Percentiles rank a stretch among this genome's conserved stretches.
These are phyloP conservation scores for Fusarium hostae DNA, from an alignment of 2,329 filamentous ascomycete species.

Conservation along the genomic window DNA sequence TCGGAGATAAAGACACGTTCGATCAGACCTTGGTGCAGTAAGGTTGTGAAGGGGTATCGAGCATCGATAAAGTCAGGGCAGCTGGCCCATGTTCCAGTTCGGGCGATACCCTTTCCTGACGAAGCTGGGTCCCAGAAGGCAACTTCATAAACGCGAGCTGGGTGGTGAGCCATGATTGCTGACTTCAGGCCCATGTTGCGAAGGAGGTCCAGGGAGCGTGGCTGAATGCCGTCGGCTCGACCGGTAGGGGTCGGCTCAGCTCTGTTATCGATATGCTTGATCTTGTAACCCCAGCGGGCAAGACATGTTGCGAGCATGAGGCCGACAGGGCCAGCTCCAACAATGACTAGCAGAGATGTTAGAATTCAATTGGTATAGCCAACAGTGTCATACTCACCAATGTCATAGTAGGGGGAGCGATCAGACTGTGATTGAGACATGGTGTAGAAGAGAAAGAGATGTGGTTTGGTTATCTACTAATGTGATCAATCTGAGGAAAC, in stretches of 20 bases:
- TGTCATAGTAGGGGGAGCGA: conserved; percentile 55
- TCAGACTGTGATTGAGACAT: conserved; percentile 35
- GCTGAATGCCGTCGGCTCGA: conserved; percentile 91
- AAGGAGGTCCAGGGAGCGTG: conserved; percentile 85
- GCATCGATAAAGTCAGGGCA: conserved; percentile 86
- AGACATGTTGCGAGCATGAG: conserved; percentile 89
- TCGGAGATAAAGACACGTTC: conserved; percentile 77
- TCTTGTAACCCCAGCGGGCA: conserved; percentile 91
- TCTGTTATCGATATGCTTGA: conserved; percentile 94
- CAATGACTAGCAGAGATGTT: conserved; percentile 70
- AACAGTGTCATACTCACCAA: conserved; percentile 49
- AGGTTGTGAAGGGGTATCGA: conserved; percentile 75
- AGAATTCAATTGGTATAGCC: conserved; percentile 24
- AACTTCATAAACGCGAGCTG: conserved; percentile 84
- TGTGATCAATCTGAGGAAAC: conserved; percentile 6
- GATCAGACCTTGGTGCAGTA: conserved; percentile 77
- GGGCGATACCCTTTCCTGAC: conserved; percentile 67
- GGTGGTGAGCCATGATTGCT: conserved; percentile 86
- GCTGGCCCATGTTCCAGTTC: conserved; percentile 83
- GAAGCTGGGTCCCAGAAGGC: conserved; percentile 76
- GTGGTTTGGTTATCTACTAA: conserved; percentile 12
- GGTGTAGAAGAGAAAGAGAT: not conserved
- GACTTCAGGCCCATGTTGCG: conserved; percentile 91
- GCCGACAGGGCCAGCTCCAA: conserved; percentile 90
- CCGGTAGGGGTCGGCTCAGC: conserved; percentile 86